phyloP scores from a whole-genome alignment of 495 filamentous ascomycete species.

The Poronia punctata region DNA sequence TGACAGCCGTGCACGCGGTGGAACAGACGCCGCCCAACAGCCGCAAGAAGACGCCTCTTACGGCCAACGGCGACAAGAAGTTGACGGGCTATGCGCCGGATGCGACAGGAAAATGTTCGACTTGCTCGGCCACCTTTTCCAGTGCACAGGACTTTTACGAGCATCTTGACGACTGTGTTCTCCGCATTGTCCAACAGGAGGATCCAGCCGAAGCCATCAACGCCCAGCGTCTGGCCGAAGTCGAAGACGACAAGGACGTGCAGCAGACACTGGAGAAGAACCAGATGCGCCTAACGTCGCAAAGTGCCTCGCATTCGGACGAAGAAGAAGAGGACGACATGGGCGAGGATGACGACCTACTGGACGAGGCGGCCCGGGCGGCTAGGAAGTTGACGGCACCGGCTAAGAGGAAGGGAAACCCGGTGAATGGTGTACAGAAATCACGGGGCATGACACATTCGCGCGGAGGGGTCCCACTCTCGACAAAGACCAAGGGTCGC shows the following conservation, averaged over 20 bases:
- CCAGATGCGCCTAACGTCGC: constrained; percentile 55
- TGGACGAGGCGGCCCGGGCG: constrained; percentile 26
- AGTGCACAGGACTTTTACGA: constrained; percentile 98
- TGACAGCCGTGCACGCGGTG: constrained; percentile 88
- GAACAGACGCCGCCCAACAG: constrained; percentile 95
- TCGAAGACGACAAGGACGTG: constrained; percentile 76
- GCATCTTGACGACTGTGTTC: constrained; percentile 97
- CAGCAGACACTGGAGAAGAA: constrained; percentile 79
- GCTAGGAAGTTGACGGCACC: constrained; percentile 20
- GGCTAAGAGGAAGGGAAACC: constrained; percentile 34
- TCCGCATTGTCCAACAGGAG: constrained; percentile 94
- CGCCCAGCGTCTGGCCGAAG: constrained; percentile 72
- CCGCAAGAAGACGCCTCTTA: constrained; percentile 55
- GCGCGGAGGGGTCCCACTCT: constrained; percentile 53
- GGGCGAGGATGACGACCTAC: constrained; percentile 47
- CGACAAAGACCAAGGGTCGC: constrained; percentile 54
- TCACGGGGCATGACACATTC: constrained; percentile 54
- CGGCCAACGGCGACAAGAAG: constrained; percentile 44
- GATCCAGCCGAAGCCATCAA: constrained; percentile 96
- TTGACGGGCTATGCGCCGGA: constrained; percentile 58
- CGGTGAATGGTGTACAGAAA: constrained; percentile 45
- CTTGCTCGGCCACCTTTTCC: constrained; percentile 83
- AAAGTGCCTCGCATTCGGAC: constrained; percentile 51
- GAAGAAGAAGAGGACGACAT: constrained; percentile 57
- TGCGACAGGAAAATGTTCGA: constrained; percentile 90